Percentiles rank a stretch among this genome's conserved stretches.
Conservation (phyloP, 2,329 filamentous ascomycete species). For the Trichophyton mentagrophytes region DNA sequence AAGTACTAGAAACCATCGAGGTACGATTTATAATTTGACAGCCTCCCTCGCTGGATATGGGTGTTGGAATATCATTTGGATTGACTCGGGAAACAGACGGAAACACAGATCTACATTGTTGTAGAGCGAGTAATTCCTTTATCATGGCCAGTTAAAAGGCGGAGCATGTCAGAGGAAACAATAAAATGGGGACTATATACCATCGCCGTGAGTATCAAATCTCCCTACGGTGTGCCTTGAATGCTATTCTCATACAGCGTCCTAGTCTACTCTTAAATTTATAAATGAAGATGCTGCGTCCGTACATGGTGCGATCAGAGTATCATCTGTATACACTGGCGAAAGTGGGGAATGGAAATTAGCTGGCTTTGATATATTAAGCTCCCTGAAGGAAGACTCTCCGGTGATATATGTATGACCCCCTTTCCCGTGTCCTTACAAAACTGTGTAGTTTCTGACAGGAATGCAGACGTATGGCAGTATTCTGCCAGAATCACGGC, state of each 20-base stretch:
- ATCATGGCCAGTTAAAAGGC: slow-evolving; percentile 78
- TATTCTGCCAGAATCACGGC: slow-evolving; percentile 67
- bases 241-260: not conserved
- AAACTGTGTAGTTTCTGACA: slow-evolving; percentile 10
- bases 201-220: slow-evolving; percentile 50
- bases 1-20: slow-evolving; percentile 88
- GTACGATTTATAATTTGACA: slow-evolving; percentile 34
- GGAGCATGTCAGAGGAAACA: slow-evolving; percentile 78
- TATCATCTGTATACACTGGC: slow-evolving; percentile 79
- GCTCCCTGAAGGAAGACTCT: slow-evolving; percentile 91
- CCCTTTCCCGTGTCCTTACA: not conserved
- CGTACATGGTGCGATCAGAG: slow-evolving; percentile 75
- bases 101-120: slow-evolving; percentile 89
- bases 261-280: slow-evolving; percentile 78
- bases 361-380: slow-evolving; percentile 83
- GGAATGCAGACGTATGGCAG: slow-evolving; percentile 62
- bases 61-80: not conserved
- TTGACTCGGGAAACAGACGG: slow-evolving; percentile 48
- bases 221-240: not conserved
- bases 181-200: slow-evolving; percentile 91
- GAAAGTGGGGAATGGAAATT: slow-evolving; percentile 98
- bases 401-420: slow-evolving; percentile 66
- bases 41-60: slow-evolving; percentile 7
- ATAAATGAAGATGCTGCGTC: slow-evolving; percentile 88
- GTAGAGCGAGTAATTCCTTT: slow-evolving; percentile 81